A percentile compares a stretch with the other conserved stretches of the same genome.
Evolutionary conservation across 768 basidiomycete species (phyloP).

Genomic region (Piloderma croceum): DNA sequence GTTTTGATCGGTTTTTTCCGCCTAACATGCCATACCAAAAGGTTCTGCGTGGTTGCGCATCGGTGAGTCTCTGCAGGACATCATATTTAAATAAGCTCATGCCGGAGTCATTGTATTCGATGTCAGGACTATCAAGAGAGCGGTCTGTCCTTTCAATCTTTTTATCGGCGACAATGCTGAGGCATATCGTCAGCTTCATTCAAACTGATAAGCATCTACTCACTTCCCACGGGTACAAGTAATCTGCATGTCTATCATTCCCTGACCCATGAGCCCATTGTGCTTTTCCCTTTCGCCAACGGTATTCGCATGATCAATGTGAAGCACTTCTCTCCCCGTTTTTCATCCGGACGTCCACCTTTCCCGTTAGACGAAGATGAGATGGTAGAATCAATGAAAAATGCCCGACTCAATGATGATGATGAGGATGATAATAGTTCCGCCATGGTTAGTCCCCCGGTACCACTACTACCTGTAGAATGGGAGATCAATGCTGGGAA

Average conservation of each 20-base stretch:
- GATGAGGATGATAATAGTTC: too few relatives aligned
- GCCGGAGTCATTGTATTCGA: too few relatives aligned
- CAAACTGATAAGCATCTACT: constrained; percentile 49
- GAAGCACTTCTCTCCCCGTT: constrained; percentile 40
- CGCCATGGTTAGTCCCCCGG: too few relatives aligned
- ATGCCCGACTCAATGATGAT: constrained; percentile 24
- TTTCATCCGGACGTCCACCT: constrained; percentile 30
- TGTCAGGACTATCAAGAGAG: constrained; percentile 72
- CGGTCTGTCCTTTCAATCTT: constrained; percentile 36
- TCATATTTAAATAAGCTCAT: not conserved
- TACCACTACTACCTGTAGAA: too few relatives aligned
- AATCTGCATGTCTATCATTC: constrained; percentile 40
- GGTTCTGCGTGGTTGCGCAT: constrained; percentile 51
- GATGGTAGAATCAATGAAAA: constrained; percentile 15
- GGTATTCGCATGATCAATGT: constrained; percentile 43
- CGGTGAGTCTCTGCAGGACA: constrained; percentile 37
- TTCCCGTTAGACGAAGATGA: constrained; percentile 34
- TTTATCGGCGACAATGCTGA: not conserved
- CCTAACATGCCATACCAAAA: constrained; percentile 28
- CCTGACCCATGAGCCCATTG: constrained; percentile 46
- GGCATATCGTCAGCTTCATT: constrained; percentile 48
- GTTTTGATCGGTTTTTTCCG: constrained; percentile 60
- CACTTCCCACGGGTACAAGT: constrained; percentile 34
- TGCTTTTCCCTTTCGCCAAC: constrained; percentile 39
- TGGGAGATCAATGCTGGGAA: not conserved